These are phyloP conservation scores for Colletotrichum ledebouriae DNA, from an alignment of 2,329 filamentous ascomycete species.

Conservation along the genomic window DNA sequence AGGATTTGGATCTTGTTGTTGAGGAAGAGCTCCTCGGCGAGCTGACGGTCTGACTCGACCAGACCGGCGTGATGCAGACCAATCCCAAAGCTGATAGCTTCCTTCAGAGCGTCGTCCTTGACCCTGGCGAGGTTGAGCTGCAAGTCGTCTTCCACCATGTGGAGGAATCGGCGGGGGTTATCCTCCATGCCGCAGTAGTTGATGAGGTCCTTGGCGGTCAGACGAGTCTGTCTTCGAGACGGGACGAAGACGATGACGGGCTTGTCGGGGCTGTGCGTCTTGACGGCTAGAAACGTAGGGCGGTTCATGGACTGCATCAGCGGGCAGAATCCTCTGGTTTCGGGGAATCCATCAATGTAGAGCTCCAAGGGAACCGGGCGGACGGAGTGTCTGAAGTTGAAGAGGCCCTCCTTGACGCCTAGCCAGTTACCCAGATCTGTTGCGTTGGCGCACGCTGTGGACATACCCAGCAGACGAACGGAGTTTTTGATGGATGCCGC, in stretches of 20 bases:
- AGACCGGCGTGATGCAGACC: conserved; percentile 97
- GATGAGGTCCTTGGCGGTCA: conserved; percentile 96
- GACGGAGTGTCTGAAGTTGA: conserved; percentile 98
- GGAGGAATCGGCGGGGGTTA: conserved; percentile 91
- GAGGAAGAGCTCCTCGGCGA: conserved; percentile 94
- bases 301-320: conserved; percentile 99
- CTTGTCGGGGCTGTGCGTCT: conserved; percentile 95
- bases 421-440: conserved; percentile 96
- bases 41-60: conserved; percentile 91
- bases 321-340: conserved; percentile 94
- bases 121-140: conserved; percentile 88
- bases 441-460: conserved; percentile 96
- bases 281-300: conserved; percentile 95
- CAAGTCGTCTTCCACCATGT: conserved; percentile 95
- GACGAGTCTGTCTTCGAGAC: conserved; percentile 91
- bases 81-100: conserved; percentile 97
- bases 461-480: conserved; percentile 97
- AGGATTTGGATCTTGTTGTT: conserved; percentile 99
- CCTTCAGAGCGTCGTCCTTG: conserved; percentile 91
- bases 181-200: conserved; percentile 99
- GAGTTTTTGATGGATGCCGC: conserved; percentile 91
- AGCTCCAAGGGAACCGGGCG: conserved; percentile 95
- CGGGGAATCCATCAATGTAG: conserved; percentile 97
- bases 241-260: conserved; percentile 99
- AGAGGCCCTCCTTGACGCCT: conserved; percentile 93